Percentiles rank a stretch among this genome's conserved stretches.
Conservation (phyloP, 1,284 basidiomycete species). For the Sanghuangporus baumii region DNA sequence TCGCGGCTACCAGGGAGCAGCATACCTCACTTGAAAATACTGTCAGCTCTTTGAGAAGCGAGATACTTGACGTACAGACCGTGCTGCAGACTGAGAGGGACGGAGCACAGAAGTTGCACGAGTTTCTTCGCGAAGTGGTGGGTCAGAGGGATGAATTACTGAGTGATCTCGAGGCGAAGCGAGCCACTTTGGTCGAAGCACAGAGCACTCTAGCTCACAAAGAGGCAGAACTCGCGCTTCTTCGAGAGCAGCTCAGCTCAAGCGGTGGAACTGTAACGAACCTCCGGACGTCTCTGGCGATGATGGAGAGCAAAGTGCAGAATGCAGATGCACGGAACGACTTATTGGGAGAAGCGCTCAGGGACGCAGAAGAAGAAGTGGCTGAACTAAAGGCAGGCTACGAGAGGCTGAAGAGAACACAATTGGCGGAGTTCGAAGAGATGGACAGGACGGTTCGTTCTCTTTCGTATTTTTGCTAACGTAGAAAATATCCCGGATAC, state of each 20-base stretch:
- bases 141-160: neutral
- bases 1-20: neutral
- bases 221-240: neutral
- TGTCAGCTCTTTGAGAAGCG: neutral
- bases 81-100: neutral
- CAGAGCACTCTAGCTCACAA: neutral
- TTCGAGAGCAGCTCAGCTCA: neutral
- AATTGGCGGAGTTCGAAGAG: constrained; percentile 5
- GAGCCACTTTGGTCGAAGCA: neutral
- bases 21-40: neutral
- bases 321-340: neutral
- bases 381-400: neutral
- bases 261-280: neutral
- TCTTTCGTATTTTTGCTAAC: neutral
- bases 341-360: neutral
- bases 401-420: neutral
- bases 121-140: neutral
- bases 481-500: neutral
- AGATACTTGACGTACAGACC: neutral
- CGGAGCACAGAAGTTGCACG: neutral
- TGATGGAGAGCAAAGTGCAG: neutral
- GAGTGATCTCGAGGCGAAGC: neutral
- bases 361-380: constrained; percentile 6
- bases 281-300: neutral
- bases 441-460: constrained; percentile 4